phyloP scores from a whole-genome alignment of 345 rosid genomes.

The Triadica sebifera region DNA sequence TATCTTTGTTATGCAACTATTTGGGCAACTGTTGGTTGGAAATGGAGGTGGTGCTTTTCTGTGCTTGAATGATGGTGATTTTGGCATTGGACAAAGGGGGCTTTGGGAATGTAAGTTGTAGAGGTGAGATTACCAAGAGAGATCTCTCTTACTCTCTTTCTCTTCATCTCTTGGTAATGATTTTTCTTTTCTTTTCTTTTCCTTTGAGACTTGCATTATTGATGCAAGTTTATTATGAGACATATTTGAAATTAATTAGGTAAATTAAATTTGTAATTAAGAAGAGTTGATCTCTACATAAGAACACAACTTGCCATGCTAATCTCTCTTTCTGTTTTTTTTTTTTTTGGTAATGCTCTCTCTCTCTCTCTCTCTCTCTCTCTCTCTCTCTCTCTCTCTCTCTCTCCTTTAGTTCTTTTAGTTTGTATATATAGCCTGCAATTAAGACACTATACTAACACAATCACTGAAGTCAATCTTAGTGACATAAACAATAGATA shows the following conservation, averaged over 20 bases:
- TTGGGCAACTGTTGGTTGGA: conserved; percentile 9
- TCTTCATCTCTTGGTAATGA: background rate
- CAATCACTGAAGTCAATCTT: no score
- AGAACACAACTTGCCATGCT: background rate
- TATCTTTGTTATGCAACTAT: no score
- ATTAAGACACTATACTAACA: background rate
- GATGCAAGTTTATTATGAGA: no score
- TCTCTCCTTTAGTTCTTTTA: no score
- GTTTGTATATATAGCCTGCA: background rate
- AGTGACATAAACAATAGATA: background rate
- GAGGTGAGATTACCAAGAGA: conserved; percentile 34
- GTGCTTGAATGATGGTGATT: conserved; percentile 9
- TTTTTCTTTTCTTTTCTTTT: background rate
- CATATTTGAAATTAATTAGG: background rate
- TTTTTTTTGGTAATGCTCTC: no score
- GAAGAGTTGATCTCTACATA: background rate
- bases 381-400: no score
- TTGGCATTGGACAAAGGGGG: conserved; percentile 21
- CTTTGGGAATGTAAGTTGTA: conserved; percentile 45
- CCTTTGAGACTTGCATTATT: background rate
- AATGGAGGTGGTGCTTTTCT: conserved; percentile 17
- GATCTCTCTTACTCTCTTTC: conserved; percentile 19
- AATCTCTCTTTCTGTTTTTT: no score
- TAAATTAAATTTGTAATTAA: background rate
- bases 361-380: no score